phyloP scores from a whole-genome alignment of 495 filamentous ascomycete genomes.

The Xylaria cubensis region DNA sequence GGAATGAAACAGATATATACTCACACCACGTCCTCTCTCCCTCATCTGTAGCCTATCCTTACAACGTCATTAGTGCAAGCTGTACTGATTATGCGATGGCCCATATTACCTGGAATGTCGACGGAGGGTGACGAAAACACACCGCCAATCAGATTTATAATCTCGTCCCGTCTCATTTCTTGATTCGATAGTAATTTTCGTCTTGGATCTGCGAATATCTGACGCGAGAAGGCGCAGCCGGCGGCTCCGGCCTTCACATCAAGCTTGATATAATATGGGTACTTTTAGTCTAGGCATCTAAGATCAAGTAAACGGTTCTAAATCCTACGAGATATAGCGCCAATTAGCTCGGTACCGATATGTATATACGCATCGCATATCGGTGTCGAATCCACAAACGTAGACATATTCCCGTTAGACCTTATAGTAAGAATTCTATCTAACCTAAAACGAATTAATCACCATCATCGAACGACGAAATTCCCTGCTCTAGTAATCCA shows the following conservation, averaged over 20 bases:
- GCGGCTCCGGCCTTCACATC: not conserved
- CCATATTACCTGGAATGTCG: not conserved
- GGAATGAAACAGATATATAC: not conserved
- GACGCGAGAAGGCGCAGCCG: not conserved
- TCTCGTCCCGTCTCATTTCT: not conserved
- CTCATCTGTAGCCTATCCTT: not conserved
- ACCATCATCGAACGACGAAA: not conserved
- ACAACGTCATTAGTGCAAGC: not conserved
- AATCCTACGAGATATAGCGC: conserved; percentile 8
- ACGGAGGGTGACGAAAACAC: not conserved
- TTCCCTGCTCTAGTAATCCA: not conserved
- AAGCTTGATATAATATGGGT: not conserved
- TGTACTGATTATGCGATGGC: not conserved
- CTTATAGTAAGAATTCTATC: not conserved
- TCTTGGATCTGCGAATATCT: not conserved
- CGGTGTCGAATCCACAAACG: not conserved
- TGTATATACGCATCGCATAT: not conserved
- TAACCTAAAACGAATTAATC: not conserved
- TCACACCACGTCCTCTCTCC: not conserved
- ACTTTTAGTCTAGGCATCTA: not conserved
- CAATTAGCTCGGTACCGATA: not conserved
- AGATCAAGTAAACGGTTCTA: not conserved
- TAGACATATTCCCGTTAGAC: not conserved
- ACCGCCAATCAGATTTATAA: not conserved
- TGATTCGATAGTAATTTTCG: conserved; percentile 6